Evolutionary conservation across 2,329 filamentous ascomycete species (phyloP), one percentile per base, ranked within the genome.

Genomic region (Hypoxylon sp.): DNA sequence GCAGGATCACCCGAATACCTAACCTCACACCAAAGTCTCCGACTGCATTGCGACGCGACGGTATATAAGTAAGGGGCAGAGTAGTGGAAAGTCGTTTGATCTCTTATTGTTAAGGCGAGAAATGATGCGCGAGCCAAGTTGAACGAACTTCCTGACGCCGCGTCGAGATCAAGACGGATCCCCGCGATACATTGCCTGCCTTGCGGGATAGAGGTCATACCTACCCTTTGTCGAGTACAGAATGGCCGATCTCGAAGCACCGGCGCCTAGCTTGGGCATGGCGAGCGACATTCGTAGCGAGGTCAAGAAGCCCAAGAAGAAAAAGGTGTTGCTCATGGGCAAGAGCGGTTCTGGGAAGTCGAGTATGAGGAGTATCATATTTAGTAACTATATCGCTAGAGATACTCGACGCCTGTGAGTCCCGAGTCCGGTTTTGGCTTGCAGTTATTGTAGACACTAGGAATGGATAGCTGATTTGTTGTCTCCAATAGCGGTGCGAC

Each of bases 311-410:
- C 87, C 87, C 74, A 92, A 93, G 84, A 94, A 94, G 85, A 93
- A 92, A 83, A 94, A 94, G 85, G 91, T 94, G 54, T 84, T 94
- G 52, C 83, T 94, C 67, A 94, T 94, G 96, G 96, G 96, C 73
- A 97, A 97, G 83, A 97, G 93, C 68, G 96, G 96, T 58, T 97
- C 95, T 0, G 96, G 96, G 59, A 99, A 99, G 81, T 97, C 94
- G 43, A 97, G 94, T 61, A 99, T 99, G 96, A 88, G 96, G 70
- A 96, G 92, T 76, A 98, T 99, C 76, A 97, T 99, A 78, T 99
- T 99, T 81, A 97, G 93, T 84, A 98, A 98, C 81, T 98, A 97
- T 78, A 94, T 98, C 70, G 96, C 96, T 61, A 94, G 96, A 77
- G 96, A 99, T 79, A 97, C 97, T 5, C 87, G 96, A 39, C 85